These are phyloP conservation scores for Clavariopsis aquatica DNA, from an alignment of 495 filamentous ascomycete genomes.

Conservation along the genomic window DNA sequence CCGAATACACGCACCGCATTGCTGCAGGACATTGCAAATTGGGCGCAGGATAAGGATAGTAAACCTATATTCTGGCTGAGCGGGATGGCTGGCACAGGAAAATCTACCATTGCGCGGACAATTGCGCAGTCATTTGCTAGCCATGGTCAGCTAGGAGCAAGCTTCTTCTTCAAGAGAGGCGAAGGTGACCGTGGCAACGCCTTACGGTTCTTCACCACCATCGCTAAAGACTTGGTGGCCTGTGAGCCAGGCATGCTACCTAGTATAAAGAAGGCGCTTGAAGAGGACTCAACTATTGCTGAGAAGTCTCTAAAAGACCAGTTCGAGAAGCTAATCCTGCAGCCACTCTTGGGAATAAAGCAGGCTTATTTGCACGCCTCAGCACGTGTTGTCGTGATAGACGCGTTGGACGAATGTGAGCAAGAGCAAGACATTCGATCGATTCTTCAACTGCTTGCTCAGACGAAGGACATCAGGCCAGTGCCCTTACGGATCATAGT, in stretches of 20 bases:
- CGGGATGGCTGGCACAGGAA: not conserved
- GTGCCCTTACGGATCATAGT: not conserved
- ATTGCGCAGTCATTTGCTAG: not conserved
- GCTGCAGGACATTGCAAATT: slow-evolving; percentile 1
- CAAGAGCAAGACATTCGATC: not conserved
- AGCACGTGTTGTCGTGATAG: not conserved
- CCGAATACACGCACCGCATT: not conserved
- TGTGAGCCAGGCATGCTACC: not conserved
- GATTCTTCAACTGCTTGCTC: slow-evolving; percentile 2
- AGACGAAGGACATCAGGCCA: not conserved
- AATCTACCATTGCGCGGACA: not conserved
- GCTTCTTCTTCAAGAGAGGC: not conserved
- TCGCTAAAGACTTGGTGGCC: not conserved
- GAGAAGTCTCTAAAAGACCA: slow-evolving; percentile 1
- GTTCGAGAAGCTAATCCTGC: not conserved
- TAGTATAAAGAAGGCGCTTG: not conserved
- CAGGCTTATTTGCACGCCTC: not conserved
- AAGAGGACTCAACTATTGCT: not conserved
- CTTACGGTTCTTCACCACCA: not conserved
- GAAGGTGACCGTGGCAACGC: not conserved
- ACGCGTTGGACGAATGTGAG: slow-evolving; percentile 2
- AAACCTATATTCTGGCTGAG: slow-evolving; percentile 22
- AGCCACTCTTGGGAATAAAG: not conserved
- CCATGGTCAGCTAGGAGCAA: not conserved
- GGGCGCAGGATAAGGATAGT: slow-evolving; percentile 15